These are phyloP conservation scores for Candida ficus DNA, from an alignment of 805 yeast species.

Conservation along the genomic window DNA sequence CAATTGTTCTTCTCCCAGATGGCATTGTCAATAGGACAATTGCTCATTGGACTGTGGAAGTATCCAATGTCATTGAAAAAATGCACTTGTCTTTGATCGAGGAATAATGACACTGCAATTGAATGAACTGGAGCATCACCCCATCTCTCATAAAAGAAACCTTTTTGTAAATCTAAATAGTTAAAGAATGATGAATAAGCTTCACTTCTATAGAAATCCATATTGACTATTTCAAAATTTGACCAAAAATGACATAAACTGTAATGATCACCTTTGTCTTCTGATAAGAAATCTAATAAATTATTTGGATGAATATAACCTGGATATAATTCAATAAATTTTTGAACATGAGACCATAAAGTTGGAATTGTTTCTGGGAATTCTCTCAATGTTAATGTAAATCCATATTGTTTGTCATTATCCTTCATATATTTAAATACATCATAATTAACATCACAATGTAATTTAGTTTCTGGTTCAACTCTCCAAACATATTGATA, in stretches of 20 bases:
- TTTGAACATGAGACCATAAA: constrained; percentile 73
- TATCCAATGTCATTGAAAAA: constrained; percentile 76
- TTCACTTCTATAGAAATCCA: constrained; percentile 59
- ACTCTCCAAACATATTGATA: constrained; percentile 59
- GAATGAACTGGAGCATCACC: constrained; percentile 92
- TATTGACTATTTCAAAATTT: constrained; percentile 69
- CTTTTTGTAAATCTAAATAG: constrained; percentile 61
- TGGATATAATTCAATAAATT: constrained; percentile 45
- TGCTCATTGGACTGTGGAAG: constrained; percentile 56
- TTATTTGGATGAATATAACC: constrained; percentile 43
- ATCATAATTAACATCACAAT: constrained; percentile 49
- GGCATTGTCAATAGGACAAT: constrained; percentile 51
- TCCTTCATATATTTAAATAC: constrained; percentile 58
- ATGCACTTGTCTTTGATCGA: constrained; percentile 56
- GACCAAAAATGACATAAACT: constrained; percentile 83
- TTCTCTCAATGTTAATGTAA: constrained; percentile 76
- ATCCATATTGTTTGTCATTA: constrained; percentile 67
- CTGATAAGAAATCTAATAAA: constrained; percentile 54
- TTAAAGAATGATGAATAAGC: constrained; percentile 58
- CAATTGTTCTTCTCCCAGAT: constrained; percentile 43
- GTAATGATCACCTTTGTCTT: constrained; percentile 59
- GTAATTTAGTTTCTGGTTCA: constrained; percentile 52
- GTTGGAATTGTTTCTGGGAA: constrained; percentile 63
- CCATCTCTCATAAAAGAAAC: constrained; percentile 86
- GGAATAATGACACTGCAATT: constrained; percentile 60